Evolutionary conservation across 257 asterid genomes (phyloP).

Genomic region (Galeopsis tetrahit): DNA sequence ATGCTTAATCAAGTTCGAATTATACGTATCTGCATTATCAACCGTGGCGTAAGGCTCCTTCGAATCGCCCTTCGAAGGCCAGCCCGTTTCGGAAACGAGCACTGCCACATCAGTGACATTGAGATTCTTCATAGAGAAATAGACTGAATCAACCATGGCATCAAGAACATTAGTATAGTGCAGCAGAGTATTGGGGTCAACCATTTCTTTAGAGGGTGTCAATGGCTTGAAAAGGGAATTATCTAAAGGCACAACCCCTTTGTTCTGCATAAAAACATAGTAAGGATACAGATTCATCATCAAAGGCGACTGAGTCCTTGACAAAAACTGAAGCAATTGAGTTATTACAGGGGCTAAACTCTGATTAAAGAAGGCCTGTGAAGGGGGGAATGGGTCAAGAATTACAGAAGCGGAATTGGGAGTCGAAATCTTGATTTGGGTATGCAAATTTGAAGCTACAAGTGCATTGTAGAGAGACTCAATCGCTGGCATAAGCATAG

Average conservation of each 20-base stretch:
- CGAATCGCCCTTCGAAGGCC: conserved; percentile 95
- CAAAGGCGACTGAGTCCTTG: conserved; percentile 87
- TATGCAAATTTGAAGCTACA: conserved; percentile 83
- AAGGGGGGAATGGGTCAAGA: conserved; percentile 93
- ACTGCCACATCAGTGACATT: conserved; percentile 77
- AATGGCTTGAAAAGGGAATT: conserved; percentile 89
- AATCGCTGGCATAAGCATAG: conserved; percentile 89
- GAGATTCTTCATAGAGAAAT: conserved; percentile 89
- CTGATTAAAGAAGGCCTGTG: conserved; percentile 91
- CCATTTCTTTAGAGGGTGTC: conserved; percentile 94
- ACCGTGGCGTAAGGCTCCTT: conserved; percentile 93
- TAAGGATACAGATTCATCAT: conserved; percentile 99
- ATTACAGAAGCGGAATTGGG: conserved; percentile 79
- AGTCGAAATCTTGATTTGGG: conserved; percentile 82
- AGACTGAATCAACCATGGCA: conserved; percentile 95
- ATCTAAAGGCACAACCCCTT: conserved; percentile 91
- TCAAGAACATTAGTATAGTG: conserved; percentile 90
- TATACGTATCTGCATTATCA: conserved; percentile 84
- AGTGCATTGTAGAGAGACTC: conserved; percentile 89
- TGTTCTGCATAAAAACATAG: conserved; percentile 95
- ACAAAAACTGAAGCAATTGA: conserved; percentile 65
- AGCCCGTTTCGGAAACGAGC: conserved; percentile 84
- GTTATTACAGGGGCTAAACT: conserved; percentile 63
- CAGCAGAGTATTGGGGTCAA: conserved; percentile 90
- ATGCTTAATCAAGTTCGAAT: conserved; percentile 89